Conservation (phyloP, 1,139 yeast genomes). For the Kurtzmaniella quercitrusa region DNA sequence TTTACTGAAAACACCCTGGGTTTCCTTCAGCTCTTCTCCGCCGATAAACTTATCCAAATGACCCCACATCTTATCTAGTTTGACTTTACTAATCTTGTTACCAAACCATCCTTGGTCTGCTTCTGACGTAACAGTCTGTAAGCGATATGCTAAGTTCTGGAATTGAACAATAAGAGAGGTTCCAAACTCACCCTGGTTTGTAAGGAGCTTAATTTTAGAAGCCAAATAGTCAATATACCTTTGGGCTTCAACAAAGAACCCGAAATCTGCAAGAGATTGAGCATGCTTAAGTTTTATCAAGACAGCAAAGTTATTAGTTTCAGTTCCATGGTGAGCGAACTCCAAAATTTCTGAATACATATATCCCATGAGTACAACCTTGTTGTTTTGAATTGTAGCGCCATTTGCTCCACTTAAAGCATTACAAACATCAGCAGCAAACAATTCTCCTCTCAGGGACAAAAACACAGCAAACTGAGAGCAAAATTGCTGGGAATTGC, state of each 20-base stretch:
- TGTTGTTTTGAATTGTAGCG: slow-evolving; percentile 14
- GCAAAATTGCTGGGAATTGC: slow-evolving; percentile 38
- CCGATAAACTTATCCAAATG: slow-evolving; percentile 87
- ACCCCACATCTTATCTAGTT: slow-evolving; percentile 83
- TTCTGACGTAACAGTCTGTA: slow-evolving; percentile 35
- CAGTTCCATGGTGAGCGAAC: slow-evolving; percentile 35
- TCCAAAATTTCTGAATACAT: slow-evolving; percentile 74
- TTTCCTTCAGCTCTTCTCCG: slow-evolving; percentile 63
- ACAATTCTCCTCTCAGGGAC: slow-evolving; percentile 30
- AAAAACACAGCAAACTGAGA: slow-evolving; percentile 50
- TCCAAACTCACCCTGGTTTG: slow-evolving; percentile 30
- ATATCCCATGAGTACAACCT: slow-evolving; percentile 19
- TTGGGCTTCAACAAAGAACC: slow-evolving; percentile 53
- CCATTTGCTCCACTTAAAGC: slow-evolving; percentile 24
- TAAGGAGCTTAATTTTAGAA: slow-evolving; percentile 37
- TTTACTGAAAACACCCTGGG: slow-evolving; percentile 66
- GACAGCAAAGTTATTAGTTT: slow-evolving; percentile 9
- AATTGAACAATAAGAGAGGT: slow-evolving; percentile 21
- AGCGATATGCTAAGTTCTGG: slow-evolving; percentile 38
- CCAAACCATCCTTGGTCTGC: slow-evolving; percentile 57
- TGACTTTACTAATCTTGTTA: slow-evolving; percentile 65
- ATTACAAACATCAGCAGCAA: slow-evolving; percentile 45
- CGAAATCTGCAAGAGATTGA: slow-evolving; percentile 59
- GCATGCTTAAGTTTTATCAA: slow-evolving; percentile 55
- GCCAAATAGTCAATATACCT: slow-evolving; percentile 53